phyloP scores from a whole-genome alignment of 768 basidiomycete species.

The Leccinum subtestaceum region DNA sequence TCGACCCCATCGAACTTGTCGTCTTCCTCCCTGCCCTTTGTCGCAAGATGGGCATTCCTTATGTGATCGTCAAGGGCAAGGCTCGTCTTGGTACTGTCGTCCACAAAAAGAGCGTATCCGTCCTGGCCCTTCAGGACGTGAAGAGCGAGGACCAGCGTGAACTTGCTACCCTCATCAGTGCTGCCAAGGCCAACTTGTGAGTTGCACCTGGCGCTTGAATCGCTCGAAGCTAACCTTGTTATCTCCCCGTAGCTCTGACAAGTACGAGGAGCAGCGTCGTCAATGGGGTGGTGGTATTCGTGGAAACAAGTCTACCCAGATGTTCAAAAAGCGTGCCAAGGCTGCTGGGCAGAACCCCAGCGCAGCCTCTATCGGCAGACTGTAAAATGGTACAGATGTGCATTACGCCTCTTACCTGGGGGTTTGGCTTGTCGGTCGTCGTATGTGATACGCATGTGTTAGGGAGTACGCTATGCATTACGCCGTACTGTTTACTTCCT shows the following conservation, averaged over 20 bases:
- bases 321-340: conserved; percentile 93
- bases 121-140: conserved; percentile 90
- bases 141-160: conserved; percentile 92
- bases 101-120: conserved; percentile 97
- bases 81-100: conserved; percentile 97
- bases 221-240: conserved; percentile 1
- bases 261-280: conserved; percentile 88
- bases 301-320: conserved; percentile 91
- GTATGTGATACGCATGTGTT: conserved; percentile 17
- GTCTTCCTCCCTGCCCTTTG: conserved; percentile 97
- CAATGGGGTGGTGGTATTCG: conserved; percentile 96
- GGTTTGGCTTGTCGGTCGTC: conserved; percentile 5
- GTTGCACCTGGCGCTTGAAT: conserved; percentile 30
- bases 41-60: conserved; percentile 99
- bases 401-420: background rate
- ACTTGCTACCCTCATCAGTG: conserved; percentile 86
- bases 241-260: conserved; percentile 60
- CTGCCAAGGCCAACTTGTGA: conserved; percentile 96
- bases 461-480: conserved; percentile 20
- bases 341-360: conserved; percentile 70
- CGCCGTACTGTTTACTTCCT: background rate
- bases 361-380: conserved; percentile 58
- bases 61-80: conserved; percentile 98
- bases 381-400: conserved; percentile 38
- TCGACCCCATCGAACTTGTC: conserved; percentile 98